These are phyloP conservation scores for Afroboletus lepidellus DNA, from an alignment of 1,284 basidiomycete genomes.

Conservation along the genomic window DNA sequence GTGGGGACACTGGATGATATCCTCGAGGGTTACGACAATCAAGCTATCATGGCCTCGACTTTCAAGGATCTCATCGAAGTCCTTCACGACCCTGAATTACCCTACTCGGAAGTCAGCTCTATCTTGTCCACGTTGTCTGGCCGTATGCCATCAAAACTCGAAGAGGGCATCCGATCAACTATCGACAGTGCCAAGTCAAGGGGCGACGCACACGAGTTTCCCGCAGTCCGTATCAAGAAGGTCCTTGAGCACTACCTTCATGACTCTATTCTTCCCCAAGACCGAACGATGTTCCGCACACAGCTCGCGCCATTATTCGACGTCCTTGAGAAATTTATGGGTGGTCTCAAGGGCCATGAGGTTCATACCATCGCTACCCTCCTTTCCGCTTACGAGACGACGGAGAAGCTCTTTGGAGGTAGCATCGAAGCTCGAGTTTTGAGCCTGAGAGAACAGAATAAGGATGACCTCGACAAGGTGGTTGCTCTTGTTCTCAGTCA, in stretches of 20 bases:
- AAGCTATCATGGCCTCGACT: conserved; percentile 79
- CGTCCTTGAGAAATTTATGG: conserved; percentile 79
- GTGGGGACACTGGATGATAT: conserved; percentile 87
- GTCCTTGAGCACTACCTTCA: conserved; percentile 83
- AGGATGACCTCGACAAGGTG: conserved; percentile 90
- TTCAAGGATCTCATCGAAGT: conserved; percentile 81
- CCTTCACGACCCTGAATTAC: conserved; percentile 82
- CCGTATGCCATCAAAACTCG: conserved; percentile 90
- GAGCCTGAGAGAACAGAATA: conserved; percentile 87
- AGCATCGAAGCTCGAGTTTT: conserved; percentile 93
- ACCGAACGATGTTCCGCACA: conserved; percentile 73
- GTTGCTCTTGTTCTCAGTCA: conserved; percentile 90
- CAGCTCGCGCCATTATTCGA: conserved; percentile 75
- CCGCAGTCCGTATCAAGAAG: conserved; percentile 79
- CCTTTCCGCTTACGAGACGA: conserved; percentile 74
- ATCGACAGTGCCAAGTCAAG: conserved; percentile 79
- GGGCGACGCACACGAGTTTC: conserved; percentile 78
- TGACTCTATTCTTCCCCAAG: conserved; percentile 77
- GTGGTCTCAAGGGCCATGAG: conserved; percentile 88
- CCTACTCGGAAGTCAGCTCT: conserved; percentile 83
- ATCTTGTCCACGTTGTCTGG: conserved; percentile 91
- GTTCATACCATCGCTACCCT: conserved; percentile 72
- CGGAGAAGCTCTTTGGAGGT: conserved; percentile 90
- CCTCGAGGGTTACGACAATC: conserved; percentile 93
- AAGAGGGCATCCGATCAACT: conserved; percentile 79